Percentiles rank a stretch among this genome's conserved stretches.
Conservation (phyloP, 2,329 filamentous ascomycete genomes). For the Calonectria multiphialidica region DNA sequence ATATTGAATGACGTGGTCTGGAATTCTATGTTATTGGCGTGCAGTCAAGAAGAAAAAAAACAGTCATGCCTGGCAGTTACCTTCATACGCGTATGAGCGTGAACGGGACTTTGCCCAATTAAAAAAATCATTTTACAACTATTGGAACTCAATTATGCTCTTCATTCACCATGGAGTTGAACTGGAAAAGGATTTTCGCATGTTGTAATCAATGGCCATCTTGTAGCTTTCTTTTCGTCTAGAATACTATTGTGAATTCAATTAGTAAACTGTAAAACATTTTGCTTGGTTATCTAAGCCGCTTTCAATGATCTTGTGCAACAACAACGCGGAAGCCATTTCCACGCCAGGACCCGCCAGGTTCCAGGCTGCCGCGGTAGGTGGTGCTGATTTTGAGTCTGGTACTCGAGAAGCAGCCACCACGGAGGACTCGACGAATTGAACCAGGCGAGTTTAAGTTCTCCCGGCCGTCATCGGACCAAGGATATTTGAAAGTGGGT, state of each 20-base stretch:
- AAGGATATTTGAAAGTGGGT: not conserved
- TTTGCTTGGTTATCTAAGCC: not conserved
- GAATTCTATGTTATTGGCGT: not conserved
- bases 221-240: too few species aligned
- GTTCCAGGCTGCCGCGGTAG: constrained; percentile 1
- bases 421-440: not conserved
- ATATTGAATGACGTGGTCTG: not conserved
- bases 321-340: constrained; percentile 10
- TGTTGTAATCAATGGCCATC: too few species aligned
- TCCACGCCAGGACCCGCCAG: not conserved
- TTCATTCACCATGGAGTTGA: too few species aligned
- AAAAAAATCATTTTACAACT: too few species aligned
- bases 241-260: too few species aligned
- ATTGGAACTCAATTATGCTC: too few species aligned
- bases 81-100: not conserved
- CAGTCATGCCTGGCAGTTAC: not conserved
- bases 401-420: not conserved
- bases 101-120: too few species aligned
- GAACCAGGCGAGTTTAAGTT: not conserved
- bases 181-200: too few species aligned
- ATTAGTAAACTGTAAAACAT: too few species aligned
- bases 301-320: not conserved
- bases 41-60: not conserved
- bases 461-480: not conserved
- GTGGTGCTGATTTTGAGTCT: constrained; percentile 1